Conservation (phyloP, 768 basidiomycete genomes). For the Psilocybe azurescens region DNA sequence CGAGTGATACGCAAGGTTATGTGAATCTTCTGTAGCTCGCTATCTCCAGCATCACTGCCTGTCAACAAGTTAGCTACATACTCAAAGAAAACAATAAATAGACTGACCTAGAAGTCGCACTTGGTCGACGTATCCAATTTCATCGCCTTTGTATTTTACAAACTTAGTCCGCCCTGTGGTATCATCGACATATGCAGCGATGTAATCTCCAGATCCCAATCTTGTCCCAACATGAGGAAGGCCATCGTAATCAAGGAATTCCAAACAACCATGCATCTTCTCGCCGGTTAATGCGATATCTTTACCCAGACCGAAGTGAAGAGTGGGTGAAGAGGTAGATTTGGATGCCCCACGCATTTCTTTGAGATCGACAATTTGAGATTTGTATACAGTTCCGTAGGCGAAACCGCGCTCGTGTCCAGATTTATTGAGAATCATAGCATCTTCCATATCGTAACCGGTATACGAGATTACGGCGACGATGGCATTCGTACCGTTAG, state of each 20-base stretch:
- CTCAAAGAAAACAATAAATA: not conserved
- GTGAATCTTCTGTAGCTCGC: slow-evolving; percentile 90
- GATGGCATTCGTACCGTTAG: slow-evolving; percentile 96
- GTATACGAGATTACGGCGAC: slow-evolving; percentile 99
- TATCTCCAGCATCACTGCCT: slow-evolving; percentile 89
- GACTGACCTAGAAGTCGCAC: slow-evolving; percentile 85
- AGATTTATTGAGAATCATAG: slow-evolving; percentile 99
- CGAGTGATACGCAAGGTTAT: slow-evolving; percentile 93
- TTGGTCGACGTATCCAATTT: slow-evolving; percentile 86
- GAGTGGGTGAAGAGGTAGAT: slow-evolving; percentile 55
- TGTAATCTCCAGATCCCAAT: slow-evolving; percentile 74
- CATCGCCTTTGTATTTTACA: slow-evolving; percentile 97
- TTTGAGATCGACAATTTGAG: slow-evolving; percentile 88
- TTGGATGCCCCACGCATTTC: slow-evolving; percentile 74
- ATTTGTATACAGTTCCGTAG: slow-evolving; percentile 96
- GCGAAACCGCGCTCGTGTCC: slow-evolving; percentile 97
- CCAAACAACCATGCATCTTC: slow-evolving; percentile 42
- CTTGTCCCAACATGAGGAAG: slow-evolving; percentile 78
- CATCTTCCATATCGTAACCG: slow-evolving; percentile 99
- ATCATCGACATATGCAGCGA: slow-evolving; percentile 90
- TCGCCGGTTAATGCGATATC: slow-evolving; percentile 68
- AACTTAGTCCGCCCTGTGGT: slow-evolving; percentile 81
- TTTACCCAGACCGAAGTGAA: slow-evolving; percentile 90
- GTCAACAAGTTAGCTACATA: slow-evolving; percentile 10
- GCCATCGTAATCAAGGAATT: slow-evolving; percentile 81